phyloP scores from a whole-genome alignment of 2,329 filamentous ascomycete species.

The Paecilomyces variotii region DNA sequence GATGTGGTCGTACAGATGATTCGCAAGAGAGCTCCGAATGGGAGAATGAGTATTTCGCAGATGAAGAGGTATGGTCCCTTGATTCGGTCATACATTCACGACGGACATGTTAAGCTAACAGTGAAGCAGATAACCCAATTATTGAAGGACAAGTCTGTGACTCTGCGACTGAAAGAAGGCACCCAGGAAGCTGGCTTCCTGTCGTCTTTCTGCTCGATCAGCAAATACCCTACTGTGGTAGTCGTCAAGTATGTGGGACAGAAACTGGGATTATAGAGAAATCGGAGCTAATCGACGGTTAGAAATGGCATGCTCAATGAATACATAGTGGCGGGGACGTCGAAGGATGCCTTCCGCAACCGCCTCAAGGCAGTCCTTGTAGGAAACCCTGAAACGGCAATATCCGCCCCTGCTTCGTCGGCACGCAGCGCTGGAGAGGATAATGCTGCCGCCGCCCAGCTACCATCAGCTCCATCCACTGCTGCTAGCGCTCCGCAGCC shows the following conservation, averaged over 20 bases:
- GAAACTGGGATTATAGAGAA: background rate
- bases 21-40: constrained; percentile 60
- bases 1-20: constrained; percentile 47
- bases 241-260: constrained; percentile 57
- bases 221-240: constrained; percentile 67
- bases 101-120: constrained; percentile 4
- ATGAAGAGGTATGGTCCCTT: constrained; percentile 44
- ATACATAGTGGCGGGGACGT: constrained; percentile 59
- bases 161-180: constrained; percentile 61
- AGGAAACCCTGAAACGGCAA: constrained; percentile 7
- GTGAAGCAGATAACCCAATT: constrained; percentile 45
- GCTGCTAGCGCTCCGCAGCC: background rate
- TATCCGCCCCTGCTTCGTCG: background rate
- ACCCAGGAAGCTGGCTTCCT: constrained; percentile 77
- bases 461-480: background rate
- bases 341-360: constrained; percentile 58
- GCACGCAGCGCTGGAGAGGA: background rate
- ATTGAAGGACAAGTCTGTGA: constrained; percentile 56
- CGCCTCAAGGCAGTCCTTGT: constrained; percentile 43
- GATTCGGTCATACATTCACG: background rate
- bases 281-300: background rate
- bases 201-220: constrained; percentile 73
- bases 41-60: constrained; percentile 59
- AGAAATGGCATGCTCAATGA: constrained; percentile 70
- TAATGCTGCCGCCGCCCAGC: background rate